phyloP scores from a whole-genome alignment of 2,329 filamentous ascomycete species.

The Colletotrichum magnum region DNA sequence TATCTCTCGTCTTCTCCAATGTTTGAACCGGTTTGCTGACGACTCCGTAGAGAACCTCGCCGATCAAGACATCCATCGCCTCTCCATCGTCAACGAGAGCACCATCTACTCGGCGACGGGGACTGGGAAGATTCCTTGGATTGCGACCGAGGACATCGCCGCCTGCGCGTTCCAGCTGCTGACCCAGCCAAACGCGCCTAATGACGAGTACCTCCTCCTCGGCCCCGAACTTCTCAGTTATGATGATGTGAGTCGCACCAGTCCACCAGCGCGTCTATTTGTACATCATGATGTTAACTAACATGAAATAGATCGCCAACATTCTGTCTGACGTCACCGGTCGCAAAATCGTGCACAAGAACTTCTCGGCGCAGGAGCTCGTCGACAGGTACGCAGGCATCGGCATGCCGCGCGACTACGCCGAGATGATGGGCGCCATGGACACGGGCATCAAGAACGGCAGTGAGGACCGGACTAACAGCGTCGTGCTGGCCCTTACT shows the following conservation, averaged over 20 bases:
- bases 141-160: slow-evolving; percentile 62
- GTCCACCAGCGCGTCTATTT: neutral
- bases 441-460: slow-evolving; percentile 52
- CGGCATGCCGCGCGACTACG: slow-evolving; percentile 51
- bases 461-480: slow-evolving; percentile 52
- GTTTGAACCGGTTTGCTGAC: slow-evolving; percentile 5
- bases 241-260: slow-evolving; percentile 45
- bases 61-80: slow-evolving; percentile 45
- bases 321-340: slow-evolving; percentile 51
- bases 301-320: slow-evolving; percentile 46
- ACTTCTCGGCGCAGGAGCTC: slow-evolving; percentile 49
- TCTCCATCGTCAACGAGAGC: slow-evolving; percentile 54
- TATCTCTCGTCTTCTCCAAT: neutral
- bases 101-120: slow-evolving; percentile 59
- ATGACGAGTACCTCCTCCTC: slow-evolving; percentile 56
- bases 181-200: slow-evolving; percentile 54
- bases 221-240: slow-evolving; percentile 55
- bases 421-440: slow-evolving; percentile 50
- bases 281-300: neutral
- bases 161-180: slow-evolving; percentile 58
- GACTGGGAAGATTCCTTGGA: slow-evolving; percentile 61
- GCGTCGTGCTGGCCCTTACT: slow-evolving; percentile 51
- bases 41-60: slow-evolving; percentile 59
- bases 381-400: slow-evolving; percentile 41
- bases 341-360: slow-evolving; percentile 52